These are phyloP conservation scores for Mycocalia duriaeana DNA, from an alignment of 1,284 basidiomycete species.

Conservation along the genomic window DNA sequence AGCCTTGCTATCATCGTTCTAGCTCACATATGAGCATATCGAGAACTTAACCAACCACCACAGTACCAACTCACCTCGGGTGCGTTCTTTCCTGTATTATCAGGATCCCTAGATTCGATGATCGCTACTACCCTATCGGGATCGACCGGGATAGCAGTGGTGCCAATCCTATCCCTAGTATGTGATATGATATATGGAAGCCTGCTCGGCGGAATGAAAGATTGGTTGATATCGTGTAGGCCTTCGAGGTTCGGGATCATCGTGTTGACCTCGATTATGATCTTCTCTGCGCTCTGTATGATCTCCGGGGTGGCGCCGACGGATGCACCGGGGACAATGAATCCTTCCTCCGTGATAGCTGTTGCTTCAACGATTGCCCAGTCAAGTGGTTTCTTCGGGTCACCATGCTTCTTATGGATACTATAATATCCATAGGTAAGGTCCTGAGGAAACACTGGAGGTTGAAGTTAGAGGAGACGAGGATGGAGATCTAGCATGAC, in stretches of 20 bases:
- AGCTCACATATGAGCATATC: too few relatives aligned
- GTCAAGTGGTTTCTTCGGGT: constrained; percentile 40
- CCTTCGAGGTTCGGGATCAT: constrained; percentile 40
- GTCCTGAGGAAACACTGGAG: constrained; percentile 43
- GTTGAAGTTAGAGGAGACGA: constrained; percentile 1
- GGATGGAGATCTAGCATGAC: too few relatives aligned
- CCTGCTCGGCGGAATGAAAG: constrained; percentile 39
- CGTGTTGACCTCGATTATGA: constrained; percentile 51
- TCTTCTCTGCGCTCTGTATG: constrained; percentile 42
- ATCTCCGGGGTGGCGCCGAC: constrained; percentile 51
- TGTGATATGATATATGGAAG: constrained; percentile 47
- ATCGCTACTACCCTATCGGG: constrained; percentile 47
- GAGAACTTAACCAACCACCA: too few relatives aligned
- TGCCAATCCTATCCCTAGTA: constrained; percentile 42
- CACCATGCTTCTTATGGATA: constrained; percentile 37
- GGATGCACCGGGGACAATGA: constrained; percentile 45
- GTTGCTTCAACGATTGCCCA: constrained; percentile 53
- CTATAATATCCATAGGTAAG: constrained; percentile 46
- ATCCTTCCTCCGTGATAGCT: constrained; percentile 45
- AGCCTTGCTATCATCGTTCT: constrained; percentile 34
- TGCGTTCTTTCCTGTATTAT: constrained; percentile 46
- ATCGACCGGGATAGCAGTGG: constrained; percentile 41
- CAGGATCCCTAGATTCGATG: constrained; percentile 38
- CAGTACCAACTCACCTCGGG: constrained; percentile 38
- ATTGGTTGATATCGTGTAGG: constrained; percentile 46